Evolutionary conservation across 345 rosid genomes (phyloP), one percentile per base, ranked within the genome.

Genomic region (Salix caprea): DNA sequence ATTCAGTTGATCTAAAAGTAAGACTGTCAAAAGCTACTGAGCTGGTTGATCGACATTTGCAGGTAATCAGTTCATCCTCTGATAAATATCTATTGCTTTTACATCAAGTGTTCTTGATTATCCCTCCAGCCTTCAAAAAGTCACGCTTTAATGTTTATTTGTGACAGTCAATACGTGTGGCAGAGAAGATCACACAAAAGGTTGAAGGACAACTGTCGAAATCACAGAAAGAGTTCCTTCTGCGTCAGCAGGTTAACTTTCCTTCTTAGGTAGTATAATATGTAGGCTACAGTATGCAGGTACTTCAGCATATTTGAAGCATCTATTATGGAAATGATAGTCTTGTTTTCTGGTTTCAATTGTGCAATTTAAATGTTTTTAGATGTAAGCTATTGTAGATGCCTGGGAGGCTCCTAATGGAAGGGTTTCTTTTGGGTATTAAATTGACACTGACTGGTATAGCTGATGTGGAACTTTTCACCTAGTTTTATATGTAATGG

Each of bases 121-220:
- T 66, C 67, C 65, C 32, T 77, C n/a, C 72, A 52, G 72, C 72
- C 69, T 75, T 79, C 73, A 54, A 75, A 78, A 73, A 81, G 76
- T 75, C 65, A 48, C 78, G 73, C 6, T 23, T 71, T 75, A 69
- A 76, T 77, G 71, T 82, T 77, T 76, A 67, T 80, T 71, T 89
- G 82, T 84, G 83, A 78, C 94, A 96, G 99, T 96, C 99, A 80
- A 96, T 96, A 87, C 98, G 98, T 23, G 96, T 96, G 79, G 99
- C 98, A 44, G 99, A 96, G 91, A 96, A 96, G 87, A 96, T 96
- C 60, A 92, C 99, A 4, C 98, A 96, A 74, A 96, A 93, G 90
- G 99, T 96, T 74, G 99, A 96, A 84, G 98, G 99, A 68, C 99
- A 96, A 77, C 76, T 96, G 83, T 93, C 98, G 82, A 96, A 96